A percentile compares a stretch with the other conserved stretches of the same genome.
phyloP scores from a whole-genome alignment of 2,329 filamentous ascomycete species.

The Trichoderma citrinoviride region DNA sequence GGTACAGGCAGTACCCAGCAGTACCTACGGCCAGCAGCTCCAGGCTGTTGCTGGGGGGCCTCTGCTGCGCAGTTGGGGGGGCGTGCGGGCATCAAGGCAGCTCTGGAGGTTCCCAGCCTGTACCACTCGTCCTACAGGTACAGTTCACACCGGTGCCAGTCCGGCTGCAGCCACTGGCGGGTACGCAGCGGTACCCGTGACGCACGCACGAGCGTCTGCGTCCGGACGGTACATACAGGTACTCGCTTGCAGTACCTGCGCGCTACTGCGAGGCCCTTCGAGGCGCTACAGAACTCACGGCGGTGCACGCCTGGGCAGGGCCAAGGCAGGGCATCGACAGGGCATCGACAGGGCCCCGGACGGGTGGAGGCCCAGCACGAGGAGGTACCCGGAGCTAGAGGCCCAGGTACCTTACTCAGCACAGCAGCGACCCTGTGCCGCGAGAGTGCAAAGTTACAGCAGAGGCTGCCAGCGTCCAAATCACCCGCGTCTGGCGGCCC shows the following conservation, averaged over 20 bases:
- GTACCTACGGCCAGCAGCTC: neutral
- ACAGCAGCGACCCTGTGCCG: neutral
- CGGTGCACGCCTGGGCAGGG: neutral
- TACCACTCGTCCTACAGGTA: neutral
- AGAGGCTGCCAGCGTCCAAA: neutral
- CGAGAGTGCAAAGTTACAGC: too few species aligned
- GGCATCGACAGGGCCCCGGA: constrained; percentile 7
- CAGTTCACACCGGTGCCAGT: neutral
- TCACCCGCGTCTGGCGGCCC: neutral
- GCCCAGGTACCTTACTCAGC: neutral
- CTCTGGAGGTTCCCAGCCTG: neutral
- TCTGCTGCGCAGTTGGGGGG: too few species aligned
- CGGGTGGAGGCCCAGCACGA: constrained; percentile 12
- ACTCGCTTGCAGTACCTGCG: neutral
- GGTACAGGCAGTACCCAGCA: neutral
- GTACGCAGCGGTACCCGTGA: neutral
- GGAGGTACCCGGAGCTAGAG: constrained; percentile 21
- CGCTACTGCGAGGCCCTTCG: neutral
- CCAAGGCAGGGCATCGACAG: constrained; percentile 14
- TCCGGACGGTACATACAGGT: neutral
- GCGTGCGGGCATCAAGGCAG: neutral
- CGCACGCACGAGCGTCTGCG: too few species aligned
- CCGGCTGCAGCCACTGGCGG: too few species aligned
- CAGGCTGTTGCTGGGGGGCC: too few species aligned
- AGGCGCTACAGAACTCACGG: constrained; percentile 9